Evolutionary conservation across 257 asterid genomes (phyloP).

Genomic region (Vinca minor): DNA sequence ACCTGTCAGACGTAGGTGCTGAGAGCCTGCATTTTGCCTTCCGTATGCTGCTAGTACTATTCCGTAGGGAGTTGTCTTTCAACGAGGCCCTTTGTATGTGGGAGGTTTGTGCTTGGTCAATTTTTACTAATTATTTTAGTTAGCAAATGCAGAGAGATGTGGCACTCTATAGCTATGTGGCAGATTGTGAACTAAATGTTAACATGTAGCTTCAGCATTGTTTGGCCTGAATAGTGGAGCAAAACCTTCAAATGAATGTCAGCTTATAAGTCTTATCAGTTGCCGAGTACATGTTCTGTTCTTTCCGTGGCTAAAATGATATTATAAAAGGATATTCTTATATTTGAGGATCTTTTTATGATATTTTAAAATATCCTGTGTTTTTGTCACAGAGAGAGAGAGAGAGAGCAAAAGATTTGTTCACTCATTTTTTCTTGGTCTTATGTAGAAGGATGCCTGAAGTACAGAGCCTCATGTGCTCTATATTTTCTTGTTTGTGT

Average conservation of each 20-base stretch:
- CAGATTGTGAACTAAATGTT: neutral
- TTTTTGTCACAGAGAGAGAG: neutral
- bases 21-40: conserved; percentile 98
- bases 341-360: neutral
- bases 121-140: conserved; percentile 6
- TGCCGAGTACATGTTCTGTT: neutral
- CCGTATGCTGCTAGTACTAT: conserved; percentile 96
- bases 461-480: neutral
- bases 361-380: neutral
- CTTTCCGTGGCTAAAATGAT: neutral
- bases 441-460: neutral
- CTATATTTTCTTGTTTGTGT: neutral
- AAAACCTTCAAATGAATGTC: neutral
- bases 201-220: too few relatives aligned
- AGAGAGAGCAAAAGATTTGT: neutral
- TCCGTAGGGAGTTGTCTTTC: conserved; percentile 93
- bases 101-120: conserved; percentile 71
- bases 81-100: conserved; percentile 90
- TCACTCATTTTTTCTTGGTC: neutral
- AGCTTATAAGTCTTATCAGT: neutral
- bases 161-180: neutral
- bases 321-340: neutral
- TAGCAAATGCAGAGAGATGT: neutral
- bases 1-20: conserved; percentile 79
- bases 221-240: neutral